A percentile compares a stretch with the other conserved stretches of the same genome.
These are phyloP conservation scores for Solanum sitiens DNA, from an alignment of 257 asterid species.

Conservation along the genomic window DNA sequence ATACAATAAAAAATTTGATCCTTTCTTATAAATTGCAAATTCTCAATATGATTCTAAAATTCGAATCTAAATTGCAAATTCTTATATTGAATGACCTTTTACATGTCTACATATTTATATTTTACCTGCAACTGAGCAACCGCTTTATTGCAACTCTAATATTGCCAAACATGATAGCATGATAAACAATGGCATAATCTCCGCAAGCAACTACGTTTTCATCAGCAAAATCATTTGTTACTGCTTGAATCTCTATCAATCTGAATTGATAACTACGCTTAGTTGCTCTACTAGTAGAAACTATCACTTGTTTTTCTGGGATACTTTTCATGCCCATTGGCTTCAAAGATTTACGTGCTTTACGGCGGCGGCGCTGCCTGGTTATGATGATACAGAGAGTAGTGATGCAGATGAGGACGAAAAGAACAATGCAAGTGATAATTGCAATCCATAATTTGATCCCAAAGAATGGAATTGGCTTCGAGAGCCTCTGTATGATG, in stretches of 20 bases:
- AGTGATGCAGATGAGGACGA: conserved; percentile 1
- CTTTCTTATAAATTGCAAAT: too few relatives aligned
- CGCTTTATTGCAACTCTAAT: conserved; percentile 39
- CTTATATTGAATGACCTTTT: too few relatives aligned
- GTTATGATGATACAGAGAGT: neutral
- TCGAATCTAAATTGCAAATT: too few relatives aligned
- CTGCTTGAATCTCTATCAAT: conserved; percentile 32
- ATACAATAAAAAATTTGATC: neutral
- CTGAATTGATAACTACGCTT: conserved; percentile 5
- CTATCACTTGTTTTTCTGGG: conserved; percentile 17
- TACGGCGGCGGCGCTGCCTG: neutral
- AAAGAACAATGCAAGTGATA: conserved; percentile 7
- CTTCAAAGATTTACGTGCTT: neutral
- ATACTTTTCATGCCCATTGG: neutral
- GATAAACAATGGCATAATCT: conserved; percentile 38
- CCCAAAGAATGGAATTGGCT: conserved; percentile 23
- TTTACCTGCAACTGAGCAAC: conserved; percentile 31
- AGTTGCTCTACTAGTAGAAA: neutral
- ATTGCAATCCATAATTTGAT: conserved; percentile 30
- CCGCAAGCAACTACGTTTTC: conserved; percentile 38
- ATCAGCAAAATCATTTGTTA: conserved; percentile 26
- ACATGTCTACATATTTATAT: neutral
- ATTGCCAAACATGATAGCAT: conserved; percentile 21
- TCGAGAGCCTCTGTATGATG: conserved; percentile 13
- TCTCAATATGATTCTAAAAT: too few relatives aligned